phyloP scores from a whole-genome alignment of 805 yeast species.

The Candida ulmi region DNA sequence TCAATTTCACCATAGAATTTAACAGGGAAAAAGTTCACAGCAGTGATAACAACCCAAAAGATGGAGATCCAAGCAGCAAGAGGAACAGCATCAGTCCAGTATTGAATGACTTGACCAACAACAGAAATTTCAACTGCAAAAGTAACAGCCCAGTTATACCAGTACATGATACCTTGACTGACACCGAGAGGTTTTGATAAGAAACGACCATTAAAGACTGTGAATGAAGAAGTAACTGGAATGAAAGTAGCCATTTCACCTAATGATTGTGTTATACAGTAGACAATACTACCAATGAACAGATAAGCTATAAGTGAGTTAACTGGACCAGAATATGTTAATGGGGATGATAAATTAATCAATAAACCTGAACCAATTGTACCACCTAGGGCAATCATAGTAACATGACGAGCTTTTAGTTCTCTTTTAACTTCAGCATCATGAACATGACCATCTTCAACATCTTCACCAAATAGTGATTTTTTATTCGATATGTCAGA shows the following conservation, averaged over 20 bases:
- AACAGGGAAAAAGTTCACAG: slow-evolving; percentile 60
- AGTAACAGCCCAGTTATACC: slow-evolving; percentile 76
- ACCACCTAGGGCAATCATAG: slow-evolving; percentile 78
- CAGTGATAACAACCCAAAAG: slow-evolving; percentile 54
- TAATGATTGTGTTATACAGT: slow-evolving; percentile 60
- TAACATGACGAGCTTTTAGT: slow-evolving; percentile 61
- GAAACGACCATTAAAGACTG: slow-evolving; percentile 63
- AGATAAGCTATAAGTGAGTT: slow-evolving; percentile 58
- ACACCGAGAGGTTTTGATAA: slow-evolving; percentile 66
- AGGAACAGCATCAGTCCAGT: slow-evolving; percentile 68
- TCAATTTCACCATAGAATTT: slow-evolving; percentile 69
- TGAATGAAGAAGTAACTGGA: slow-evolving; percentile 62
- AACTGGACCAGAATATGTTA: slow-evolving; percentile 62
- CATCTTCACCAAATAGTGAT: slow-evolving; percentile 1
- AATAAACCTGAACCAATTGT: slow-evolving; percentile 77
- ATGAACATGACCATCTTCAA: slow-evolving; percentile 20
- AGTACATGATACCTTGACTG: slow-evolving; percentile 67
- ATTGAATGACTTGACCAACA: slow-evolving; percentile 58
- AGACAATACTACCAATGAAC: slow-evolving; percentile 63
- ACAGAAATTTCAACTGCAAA: slow-evolving; percentile 72
- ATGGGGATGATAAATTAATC: slow-evolving; percentile 54
- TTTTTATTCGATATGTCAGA: slow-evolving; percentile 1
- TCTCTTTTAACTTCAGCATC: slow-evolving; percentile 49
- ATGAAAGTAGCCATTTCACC: slow-evolving; percentile 82
- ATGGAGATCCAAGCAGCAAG: slow-evolving; percentile 68